These are phyloP conservation scores for Eimeria praecox DNA, from an alignment of 169 alveolate genomes.

Conservation along the genomic window DNA sequence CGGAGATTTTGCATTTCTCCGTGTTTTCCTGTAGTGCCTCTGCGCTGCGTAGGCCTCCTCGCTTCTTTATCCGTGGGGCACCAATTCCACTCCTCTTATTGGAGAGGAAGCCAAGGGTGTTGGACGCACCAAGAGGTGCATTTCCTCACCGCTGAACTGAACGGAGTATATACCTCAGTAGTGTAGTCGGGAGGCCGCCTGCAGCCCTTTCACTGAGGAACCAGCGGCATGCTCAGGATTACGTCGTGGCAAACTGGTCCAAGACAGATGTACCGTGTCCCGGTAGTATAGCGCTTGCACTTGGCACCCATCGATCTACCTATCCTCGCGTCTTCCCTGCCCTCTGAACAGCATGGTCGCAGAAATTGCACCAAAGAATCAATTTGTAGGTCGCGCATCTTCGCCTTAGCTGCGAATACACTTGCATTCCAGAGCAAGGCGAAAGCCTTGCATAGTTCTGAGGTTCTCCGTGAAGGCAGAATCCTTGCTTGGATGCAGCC, in stretches of 20 bases:
- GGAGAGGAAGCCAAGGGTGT: neutral
- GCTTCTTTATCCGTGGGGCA: neutral
- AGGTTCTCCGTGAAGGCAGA: neutral
- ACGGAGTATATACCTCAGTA: neutral
- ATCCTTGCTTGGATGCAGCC: neutral
- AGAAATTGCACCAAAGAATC: too few relatives aligned
- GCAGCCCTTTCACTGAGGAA: neutral
- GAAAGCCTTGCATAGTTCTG: neutral
- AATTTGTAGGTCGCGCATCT: too few relatives aligned
- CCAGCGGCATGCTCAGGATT: neutral
- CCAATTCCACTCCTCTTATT: neutral
- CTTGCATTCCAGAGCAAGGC: neutral
- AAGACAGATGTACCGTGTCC: too few relatives aligned
- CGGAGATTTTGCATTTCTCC: neutral
- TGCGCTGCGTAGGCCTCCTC: neutral
- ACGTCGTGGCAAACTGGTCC: too few relatives aligned
- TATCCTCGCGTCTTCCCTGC: too few relatives aligned
- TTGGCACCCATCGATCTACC: too few relatives aligned
- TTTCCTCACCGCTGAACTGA: neutral
- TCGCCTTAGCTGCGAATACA: neutral
- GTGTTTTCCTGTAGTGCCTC: neutral
- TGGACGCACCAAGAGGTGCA: neutral
- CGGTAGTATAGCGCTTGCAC: too few relatives aligned
- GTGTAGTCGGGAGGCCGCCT: neutral
- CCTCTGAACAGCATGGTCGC: too few relatives aligned